These are phyloP conservation scores for Brassica cretica DNA, from an alignment of 345 rosid species.

Conservation along the genomic window DNA sequence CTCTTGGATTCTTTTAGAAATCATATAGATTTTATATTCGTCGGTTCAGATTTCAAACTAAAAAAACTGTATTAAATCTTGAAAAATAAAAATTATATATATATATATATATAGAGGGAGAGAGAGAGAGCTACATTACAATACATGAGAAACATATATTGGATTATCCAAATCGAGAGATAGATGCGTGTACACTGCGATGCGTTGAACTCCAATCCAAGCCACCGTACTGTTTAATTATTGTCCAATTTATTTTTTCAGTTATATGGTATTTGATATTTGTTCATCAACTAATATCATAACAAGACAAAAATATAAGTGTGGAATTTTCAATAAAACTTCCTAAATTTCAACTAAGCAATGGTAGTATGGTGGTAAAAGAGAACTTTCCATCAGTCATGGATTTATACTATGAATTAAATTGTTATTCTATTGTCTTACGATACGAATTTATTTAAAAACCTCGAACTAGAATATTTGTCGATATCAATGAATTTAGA, in stretches of 20 bases:
- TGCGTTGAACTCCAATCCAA: constrained; percentile 27
- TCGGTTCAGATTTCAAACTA: constrained; percentile 12
- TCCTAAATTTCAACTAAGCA: not conserved
- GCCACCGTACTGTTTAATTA: constrained; percentile 9
- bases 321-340: not conserved
- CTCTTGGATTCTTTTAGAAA: constrained; percentile 6
- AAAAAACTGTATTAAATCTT: not conserved
- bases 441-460: too few species aligned
- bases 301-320: not conserved
- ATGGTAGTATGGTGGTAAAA: not conserved
- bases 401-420: not conserved
- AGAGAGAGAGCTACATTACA: not conserved
- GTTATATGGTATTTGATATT: not conserved
- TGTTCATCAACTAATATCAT: not conserved
- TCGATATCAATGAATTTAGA: not conserved
- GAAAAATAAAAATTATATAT: not conserved
- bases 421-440: too few species aligned
- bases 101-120: not conserved
- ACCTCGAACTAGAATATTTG: not conserved
- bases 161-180: constrained; percentile 8
- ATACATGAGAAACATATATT: not conserved
- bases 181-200: constrained; percentile 32
- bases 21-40: constrained; percentile 13
- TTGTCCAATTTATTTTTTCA: constrained; percentile 2
- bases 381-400: not conserved